Conservation (phyloP, 2,329 filamentous ascomycete species). For the Ceratocystis harringtonii region DNA sequence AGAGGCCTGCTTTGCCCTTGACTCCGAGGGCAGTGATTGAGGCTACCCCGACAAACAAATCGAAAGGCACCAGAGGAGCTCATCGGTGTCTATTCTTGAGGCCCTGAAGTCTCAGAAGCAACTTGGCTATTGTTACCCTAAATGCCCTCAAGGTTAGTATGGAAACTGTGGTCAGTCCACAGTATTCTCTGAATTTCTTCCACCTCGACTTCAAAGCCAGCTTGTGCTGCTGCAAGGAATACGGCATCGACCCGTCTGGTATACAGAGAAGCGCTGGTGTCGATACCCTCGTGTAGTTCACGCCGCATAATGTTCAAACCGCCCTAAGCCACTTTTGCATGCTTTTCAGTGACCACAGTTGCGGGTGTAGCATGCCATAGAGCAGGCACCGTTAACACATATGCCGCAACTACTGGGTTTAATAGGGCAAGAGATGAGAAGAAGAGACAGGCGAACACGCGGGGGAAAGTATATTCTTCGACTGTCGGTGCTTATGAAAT, state of each 20-base stretch:
- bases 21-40: no score
- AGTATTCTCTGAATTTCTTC: constrained; percentile 12
- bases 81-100: not conserved
- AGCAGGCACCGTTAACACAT: not conserved
- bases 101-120: constrained; percentile 14
- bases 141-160: constrained; percentile 14
- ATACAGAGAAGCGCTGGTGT: not conserved
- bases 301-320: constrained; percentile 24
- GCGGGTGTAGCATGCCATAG: constrained; percentile 23
- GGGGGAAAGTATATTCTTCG: no score
- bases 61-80: no score
- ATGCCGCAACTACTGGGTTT: not conserved
- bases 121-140: constrained; percentile 14
- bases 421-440: no score
- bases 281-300: constrained; percentile 21
- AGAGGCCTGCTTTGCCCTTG: no score
- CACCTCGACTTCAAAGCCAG: constrained; percentile 15
- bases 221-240: constrained; percentile 11
- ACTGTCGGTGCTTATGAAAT: no score
- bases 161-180: constrained; percentile 13
- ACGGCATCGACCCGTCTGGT: constrained; percentile 7
- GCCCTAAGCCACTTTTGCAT: constrained; percentile 22
- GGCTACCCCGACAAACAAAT: no score
- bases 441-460: no score
- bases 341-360: constrained; percentile 30